Conservation (phyloP, 2,329 filamentous ascomycete genomes). For the Whalleya microplaca region DNA sequence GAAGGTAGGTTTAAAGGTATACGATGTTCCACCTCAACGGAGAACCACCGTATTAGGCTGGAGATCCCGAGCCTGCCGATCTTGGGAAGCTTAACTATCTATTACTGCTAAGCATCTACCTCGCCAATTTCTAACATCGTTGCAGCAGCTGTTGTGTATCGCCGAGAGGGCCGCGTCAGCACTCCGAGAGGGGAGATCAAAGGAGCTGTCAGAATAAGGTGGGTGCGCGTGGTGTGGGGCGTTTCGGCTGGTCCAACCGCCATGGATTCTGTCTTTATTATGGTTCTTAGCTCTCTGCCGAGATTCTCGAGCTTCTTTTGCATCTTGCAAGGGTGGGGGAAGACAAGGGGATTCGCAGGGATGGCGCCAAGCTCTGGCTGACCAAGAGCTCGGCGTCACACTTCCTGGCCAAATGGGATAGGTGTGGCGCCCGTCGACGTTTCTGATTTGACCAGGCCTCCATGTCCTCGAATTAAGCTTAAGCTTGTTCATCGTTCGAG, state of each 20-base stretch:
- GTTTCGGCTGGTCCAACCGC: background rate
- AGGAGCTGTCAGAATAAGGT: slow-evolving; percentile 27
- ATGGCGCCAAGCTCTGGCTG: slow-evolving; percentile 18
- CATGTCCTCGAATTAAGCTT: slow-evolving; percentile 31
- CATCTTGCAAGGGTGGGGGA: background rate
- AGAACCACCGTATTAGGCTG: background rate
- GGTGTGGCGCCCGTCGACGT: slow-evolving; percentile 14
- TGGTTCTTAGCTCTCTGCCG: slow-evolving; percentile 23
- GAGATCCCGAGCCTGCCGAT: background rate
- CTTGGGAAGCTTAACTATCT: background rate
- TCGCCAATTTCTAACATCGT: slow-evolving; percentile 18
- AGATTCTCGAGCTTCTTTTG: slow-evolving; percentile 22
- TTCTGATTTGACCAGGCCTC: slow-evolving; percentile 27
- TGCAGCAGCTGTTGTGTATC: slow-evolving; percentile 17
- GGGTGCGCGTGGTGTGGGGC: slow-evolving; percentile 21
- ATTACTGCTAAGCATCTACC: slow-evolving; percentile 10
- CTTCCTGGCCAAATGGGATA: slow-evolving; percentile 10
- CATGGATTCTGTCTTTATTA: slow-evolving; percentile 4
- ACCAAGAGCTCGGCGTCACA: slow-evolving; percentile 22
- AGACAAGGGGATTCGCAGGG: background rate
- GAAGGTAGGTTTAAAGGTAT: background rate
- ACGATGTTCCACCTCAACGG: background rate
- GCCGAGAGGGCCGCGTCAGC: slow-evolving; percentile 31
- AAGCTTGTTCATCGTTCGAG: slow-evolving; percentile 25
- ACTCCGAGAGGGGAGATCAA: slow-evolving; percentile 9